Base-by-base conservation (phyloP, 306 rosid genomes). In the Vigna trinervia region DNA sequence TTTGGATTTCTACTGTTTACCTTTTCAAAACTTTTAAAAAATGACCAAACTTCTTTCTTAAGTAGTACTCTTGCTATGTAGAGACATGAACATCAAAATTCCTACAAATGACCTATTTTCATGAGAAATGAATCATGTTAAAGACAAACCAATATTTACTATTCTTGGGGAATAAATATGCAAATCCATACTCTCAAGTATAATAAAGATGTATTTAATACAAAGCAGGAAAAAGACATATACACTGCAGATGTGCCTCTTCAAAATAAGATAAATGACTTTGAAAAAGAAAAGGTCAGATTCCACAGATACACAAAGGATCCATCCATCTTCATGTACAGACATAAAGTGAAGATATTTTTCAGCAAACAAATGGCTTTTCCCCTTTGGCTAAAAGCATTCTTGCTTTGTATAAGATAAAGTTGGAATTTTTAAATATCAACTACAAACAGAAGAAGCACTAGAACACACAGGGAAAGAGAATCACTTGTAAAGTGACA, bases 331-430 rank as follows among this genome's bases (percentile, higher is more conserved):
- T 77, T 53, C 64, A 65, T 53, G 74, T 66, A 13, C 41, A 77
- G 48, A 53, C 52, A 69, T 46, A 57, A 68, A 78, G 69, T 69
- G 61, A 22, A 57, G 61, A 43, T 57, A 68, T 60, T 58, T 54
- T 41, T 47, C 0, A 6, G 69, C 61, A 78, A 69, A 41, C 30
- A 15, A 41, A 15, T 65, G 81, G 22, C 58, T 77, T 77, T 53
- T 43, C 74, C 20, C 4, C 67, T 77, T 23, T 77, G 81, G 66
- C 39, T 43, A 56, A 77, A 69, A 58, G 59, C 53, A 54, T 56
- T 43, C 0, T 26, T 67, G 34, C 69, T 46, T 69, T 43, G 48
- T 36, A 77, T 1, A 54, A 43, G 38, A 43, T 15, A 12, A 41
- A 43, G 30, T 41, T 77, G 15, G n/a, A 12, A 15, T 43, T 41